Conservation (phyloP, 225 moss, liverwort and hornwort species). For the Pseudoscleropodium purum region DNA sequence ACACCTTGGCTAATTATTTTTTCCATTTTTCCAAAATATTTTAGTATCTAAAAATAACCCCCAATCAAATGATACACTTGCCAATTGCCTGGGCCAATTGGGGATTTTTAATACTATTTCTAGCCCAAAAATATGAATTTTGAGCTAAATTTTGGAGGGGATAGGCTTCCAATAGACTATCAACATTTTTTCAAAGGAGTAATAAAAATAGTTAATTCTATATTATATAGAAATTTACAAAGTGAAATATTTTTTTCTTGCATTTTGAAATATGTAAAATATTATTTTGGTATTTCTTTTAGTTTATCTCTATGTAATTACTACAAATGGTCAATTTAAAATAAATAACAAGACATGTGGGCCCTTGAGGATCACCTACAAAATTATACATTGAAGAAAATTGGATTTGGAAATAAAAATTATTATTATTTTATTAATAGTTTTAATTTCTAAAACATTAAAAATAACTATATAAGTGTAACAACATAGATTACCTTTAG, state of each 20-base stretch:
- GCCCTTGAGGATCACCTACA: too few relatives aligned
- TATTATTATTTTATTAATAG: too few relatives aligned
- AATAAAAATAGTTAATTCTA: not conserved
- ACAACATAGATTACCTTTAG: too few relatives aligned
- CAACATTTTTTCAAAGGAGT: not conserved
- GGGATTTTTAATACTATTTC: not conserved
- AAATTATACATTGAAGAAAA: too few relatives aligned
- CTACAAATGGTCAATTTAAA: not conserved
- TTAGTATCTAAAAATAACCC: not conserved
- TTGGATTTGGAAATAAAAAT: too few relatives aligned
- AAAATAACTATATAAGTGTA: too few relatives aligned
- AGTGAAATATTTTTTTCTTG: not conserved
- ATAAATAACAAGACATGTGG: too few relatives aligned
- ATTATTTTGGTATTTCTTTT: not conserved
- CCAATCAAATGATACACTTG: not conserved
- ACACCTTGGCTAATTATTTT: not conserved
- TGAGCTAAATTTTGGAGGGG: not conserved
- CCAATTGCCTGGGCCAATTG: not conserved
- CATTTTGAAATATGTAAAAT: not conserved
- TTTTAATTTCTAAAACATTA: too few relatives aligned
- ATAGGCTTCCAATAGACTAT: not conserved
- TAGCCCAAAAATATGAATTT: not conserved
- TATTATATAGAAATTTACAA: not conserved
- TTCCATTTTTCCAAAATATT: not conserved
- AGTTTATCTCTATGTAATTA: accelerated